Conservation (phyloP, 176 grass and related monocot species). For the Ananas comosus region DNA sequence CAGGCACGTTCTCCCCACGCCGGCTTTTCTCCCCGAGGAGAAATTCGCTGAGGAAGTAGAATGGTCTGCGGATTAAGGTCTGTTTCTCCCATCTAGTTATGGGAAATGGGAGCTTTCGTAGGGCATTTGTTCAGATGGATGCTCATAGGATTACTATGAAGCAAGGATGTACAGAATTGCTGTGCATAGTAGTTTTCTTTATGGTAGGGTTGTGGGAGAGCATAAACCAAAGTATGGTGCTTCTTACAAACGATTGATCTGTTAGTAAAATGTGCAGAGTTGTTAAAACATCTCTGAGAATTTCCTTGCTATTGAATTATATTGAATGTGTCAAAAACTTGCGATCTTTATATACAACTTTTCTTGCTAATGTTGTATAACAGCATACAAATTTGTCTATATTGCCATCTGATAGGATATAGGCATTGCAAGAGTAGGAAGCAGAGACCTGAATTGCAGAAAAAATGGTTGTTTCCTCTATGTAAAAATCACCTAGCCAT, state of each 20-base stretch:
- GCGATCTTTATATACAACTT: not conserved
- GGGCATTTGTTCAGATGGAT: not conserved
- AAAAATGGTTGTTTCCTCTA: too few relatives aligned
- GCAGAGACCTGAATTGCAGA: too few relatives aligned
- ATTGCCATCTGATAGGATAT: too few relatives aligned
- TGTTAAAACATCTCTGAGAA: not conserved
- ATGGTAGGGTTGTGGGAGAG: not conserved
- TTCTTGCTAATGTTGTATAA: not conserved
- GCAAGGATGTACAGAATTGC: not conserved
- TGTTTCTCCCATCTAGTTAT: not conserved
- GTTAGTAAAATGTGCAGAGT: not conserved
- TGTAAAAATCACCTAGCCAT: too few relatives aligned
- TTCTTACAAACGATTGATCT: not conserved
- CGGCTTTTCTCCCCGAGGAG: slow-evolving; percentile 69
- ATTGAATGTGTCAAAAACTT: not conserved
- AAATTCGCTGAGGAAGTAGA: slow-evolving; percentile 34
- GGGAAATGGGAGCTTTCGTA: not conserved
- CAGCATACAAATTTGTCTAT: not conserved
- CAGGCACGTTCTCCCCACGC: slow-evolving; percentile 58
- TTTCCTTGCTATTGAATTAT: not conserved
- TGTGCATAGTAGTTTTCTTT: not conserved
- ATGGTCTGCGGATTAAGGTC: not conserved
- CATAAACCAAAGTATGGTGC: not conserved
- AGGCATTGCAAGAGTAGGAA: too few relatives aligned
- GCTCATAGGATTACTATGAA: not conserved